Evolutionary conservation across 2,329 filamentous ascomycete species (phyloP).

Genomic region (Hortaea sp.): DNA sequence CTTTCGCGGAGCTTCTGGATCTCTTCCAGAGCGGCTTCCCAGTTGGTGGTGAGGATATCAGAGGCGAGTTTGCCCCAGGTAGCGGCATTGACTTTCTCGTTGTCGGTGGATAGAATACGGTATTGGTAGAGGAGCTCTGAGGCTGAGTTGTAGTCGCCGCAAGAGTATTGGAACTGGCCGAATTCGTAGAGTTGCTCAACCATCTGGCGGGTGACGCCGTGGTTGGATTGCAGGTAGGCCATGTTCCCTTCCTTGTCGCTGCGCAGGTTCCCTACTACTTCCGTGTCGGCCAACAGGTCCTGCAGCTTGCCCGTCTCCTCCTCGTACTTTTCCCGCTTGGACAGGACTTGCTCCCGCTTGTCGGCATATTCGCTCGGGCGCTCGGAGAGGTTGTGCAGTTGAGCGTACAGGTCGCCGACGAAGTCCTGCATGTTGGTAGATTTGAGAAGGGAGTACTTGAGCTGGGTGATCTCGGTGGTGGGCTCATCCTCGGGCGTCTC

Average conservation of each 20-base stretch:
- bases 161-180: constrained; percentile 96
- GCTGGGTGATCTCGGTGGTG: constrained; percentile 64
- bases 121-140: constrained; percentile 95
- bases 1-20: constrained; percentile 79
- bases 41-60: constrained; percentile 90
- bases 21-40: constrained; percentile 88
- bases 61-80: constrained; percentile 97
- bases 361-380: constrained; percentile 76
- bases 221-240: constrained; percentile 93
- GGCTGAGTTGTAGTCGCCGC: constrained; percentile 82
- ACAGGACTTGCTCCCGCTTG: constrained; percentile 81
- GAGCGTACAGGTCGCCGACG: constrained; percentile 81
- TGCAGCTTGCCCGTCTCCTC: constrained; percentile 83
- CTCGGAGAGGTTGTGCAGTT: constrained; percentile 70
- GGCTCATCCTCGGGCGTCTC: constrained; percentile 72
- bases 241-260: constrained; percentile 98
- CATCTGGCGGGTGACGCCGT: constrained; percentile 90
- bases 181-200: constrained; percentile 93
- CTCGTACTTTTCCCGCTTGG: constrained; percentile 71
- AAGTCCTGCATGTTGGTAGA: constrained; percentile 99
- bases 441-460: constrained; percentile 90
- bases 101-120: constrained; percentile 94
- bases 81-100: constrained; percentile 90
- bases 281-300: constrained; percentile 75
- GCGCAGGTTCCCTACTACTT: constrained; percentile 80